Percentiles rank a stretch among this genome's conserved stretches.
phyloP scores from a whole-genome alignment of 305 asterid genomes.

The Fraxinus greggii region DNA sequence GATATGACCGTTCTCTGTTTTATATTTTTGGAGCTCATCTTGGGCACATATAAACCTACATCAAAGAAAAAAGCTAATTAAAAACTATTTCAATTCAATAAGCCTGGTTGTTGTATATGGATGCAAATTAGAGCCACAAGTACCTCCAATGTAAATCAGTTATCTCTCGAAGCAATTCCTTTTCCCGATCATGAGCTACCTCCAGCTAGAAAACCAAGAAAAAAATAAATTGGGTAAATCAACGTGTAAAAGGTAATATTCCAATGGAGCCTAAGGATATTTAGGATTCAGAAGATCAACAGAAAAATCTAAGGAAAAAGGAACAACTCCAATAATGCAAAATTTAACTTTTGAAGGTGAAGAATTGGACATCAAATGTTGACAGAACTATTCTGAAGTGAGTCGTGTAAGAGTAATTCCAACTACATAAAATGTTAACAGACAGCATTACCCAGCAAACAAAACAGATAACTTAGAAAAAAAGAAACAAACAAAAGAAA shows the following conservation, averaged over 20 bases:
- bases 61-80: background rate
- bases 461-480: background rate
- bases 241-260: background rate
- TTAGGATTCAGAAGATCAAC: background rate
- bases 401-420: background rate
- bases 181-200: slow-evolving; percentile 76
- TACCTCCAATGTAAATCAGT: slow-evolving; percentile 84
- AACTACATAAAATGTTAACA: background rate
- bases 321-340: background rate
- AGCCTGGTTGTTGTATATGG: background rate
- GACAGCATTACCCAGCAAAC: background rate
- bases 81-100: background rate
- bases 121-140: background rate
- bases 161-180: slow-evolving; percentile 71
- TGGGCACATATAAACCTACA: slow-evolving; percentile 42
- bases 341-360: background rate
- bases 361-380: background rate
- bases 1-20: slow-evolving; percentile 38
- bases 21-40: slow-evolving; percentile 49
- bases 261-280: background rate
- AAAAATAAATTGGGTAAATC: background rate
- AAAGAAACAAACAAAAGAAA: background rate
- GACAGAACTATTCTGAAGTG: background rate
- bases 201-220: slow-evolving; percentile 53
- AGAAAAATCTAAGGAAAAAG: background rate